Evolutionary conservation across 768 basidiomycete genomes (phyloP), one percentile per base, ranked within the genome.

Genomic region (Kwoniella bestiolae): DNA sequence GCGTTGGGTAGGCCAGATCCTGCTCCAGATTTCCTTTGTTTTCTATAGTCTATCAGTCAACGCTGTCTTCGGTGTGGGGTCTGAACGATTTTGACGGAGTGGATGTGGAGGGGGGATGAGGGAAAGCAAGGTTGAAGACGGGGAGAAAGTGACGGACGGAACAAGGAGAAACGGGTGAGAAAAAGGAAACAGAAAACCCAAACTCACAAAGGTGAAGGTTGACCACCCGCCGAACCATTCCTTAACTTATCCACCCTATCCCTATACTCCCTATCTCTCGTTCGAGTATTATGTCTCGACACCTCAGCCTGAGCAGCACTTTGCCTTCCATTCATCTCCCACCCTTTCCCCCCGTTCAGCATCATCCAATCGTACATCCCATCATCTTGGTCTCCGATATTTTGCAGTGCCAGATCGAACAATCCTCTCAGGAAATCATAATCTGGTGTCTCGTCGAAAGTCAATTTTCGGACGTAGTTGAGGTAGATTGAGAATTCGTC

Each of bases 401-500:
- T 92, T 85, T 94, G 94, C 83, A 98, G 84, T 53, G 96, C 89
- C 80, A 97, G 97, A 61, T 89, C 85, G 80, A 98, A 97, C 59
- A 99, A 84, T 73, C 97, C 96, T 66, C 94, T 87, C 75, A 99
- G 82, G 83, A 99, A 99, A 78, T 98, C 94, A 79, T 99, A 99
- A 83, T 99, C 96, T 45, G 96, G 96, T 23, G 94, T 91, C 83
- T 99, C 96, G 80, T 98, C 96, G 81, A 99, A 99, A 14, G 95
- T 96, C 69, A 99, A 88, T 80, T 97, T 99, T 68, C 96, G 90
- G 67, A 98, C 96, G 82, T 99, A 99, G 84, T 98, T 98, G 56
- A 99, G 86, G 82, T 98, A 99, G 77, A 99, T 98, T 60, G 89
- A 90, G 76, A 98, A 99, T 83, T 98, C 96, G 84, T 98, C 96